phyloP scores from a whole-genome alignment of 2,329 filamentous ascomycete genomes.

The Tolypocladium inflatum region DNA sequence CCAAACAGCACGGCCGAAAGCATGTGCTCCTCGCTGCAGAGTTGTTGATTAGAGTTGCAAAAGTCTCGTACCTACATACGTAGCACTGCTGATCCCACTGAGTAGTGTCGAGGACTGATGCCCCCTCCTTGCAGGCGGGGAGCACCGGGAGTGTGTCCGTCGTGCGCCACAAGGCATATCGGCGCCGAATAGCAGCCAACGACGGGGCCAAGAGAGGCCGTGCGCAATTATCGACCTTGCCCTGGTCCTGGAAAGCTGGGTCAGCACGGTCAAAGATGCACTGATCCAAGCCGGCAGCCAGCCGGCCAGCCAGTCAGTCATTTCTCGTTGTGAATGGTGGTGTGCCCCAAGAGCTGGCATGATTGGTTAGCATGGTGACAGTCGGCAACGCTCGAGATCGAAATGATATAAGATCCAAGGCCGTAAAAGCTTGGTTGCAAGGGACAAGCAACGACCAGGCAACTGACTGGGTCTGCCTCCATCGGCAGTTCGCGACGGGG shows the following conservation, averaged over 20 bases:
- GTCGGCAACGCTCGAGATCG: not conserved
- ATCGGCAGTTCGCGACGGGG: not conserved
- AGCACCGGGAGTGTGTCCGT: not conserved
- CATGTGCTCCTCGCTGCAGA: not conserved
- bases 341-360: not conserved
- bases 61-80: not conserved
- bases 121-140: not conserved
- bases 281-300: not conserved
- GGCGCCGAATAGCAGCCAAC: not conserved
- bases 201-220: not conserved
- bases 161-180: not conserved
- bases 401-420: not conserved
- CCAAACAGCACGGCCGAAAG: not conserved
- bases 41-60: no score
- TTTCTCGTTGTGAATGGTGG: not conserved
- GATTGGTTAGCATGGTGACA: not conserved
- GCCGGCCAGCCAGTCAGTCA: not conserved
- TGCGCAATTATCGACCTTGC: not conserved
- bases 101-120: not conserved
- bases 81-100: not conserved
- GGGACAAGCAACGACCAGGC: not conserved
- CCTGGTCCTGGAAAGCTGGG: not conserved
- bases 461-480: not conserved
- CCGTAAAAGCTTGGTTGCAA: not conserved
- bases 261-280: not conserved